Evolutionary conservation across 2,329 filamentous ascomycete genomes (phyloP), one percentile per base, ranked within the genome.

Genomic region (Diplocarpon rosae): DNA sequence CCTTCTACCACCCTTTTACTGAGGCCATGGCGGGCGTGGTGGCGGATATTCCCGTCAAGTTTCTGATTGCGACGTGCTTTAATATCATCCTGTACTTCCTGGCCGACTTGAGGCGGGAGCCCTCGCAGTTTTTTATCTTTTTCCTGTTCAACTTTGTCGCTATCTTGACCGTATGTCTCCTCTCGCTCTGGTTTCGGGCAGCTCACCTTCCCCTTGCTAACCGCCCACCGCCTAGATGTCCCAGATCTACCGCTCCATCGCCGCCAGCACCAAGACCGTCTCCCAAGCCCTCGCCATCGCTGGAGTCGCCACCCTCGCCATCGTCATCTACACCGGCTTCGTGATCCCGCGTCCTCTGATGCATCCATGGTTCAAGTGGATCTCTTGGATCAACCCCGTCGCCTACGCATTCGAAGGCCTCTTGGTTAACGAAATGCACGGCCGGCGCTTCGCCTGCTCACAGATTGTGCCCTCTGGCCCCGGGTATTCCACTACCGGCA

Each of bases 11-110:
- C 58, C 87, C 90, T 0, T 89, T 84, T 11, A 84, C 88, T 5
- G 88, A 95, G 69, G 86, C 88, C 12, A 71, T 90, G 39, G 79
- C 88, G 0, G 92, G 85, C 13, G 92, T 94, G 79, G 66, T 95
- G 27, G 83, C 77, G 49, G 89, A 95, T 55, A 68, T 93, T 65
- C 88, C 89, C 0, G 87, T 88, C 63, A 95, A 92, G 64, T 66
- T 94, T 9, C 17, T 64, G 13, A 89, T 90, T 57, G 67, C 78
- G 1, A 73, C 92, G 50, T 66, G 76, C 11, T 94, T 93, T 70
- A 95, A 95, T 60, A 43, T 89, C 35, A 74, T 79, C 2, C 65
- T 95, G 2, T 95, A 95, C 66, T 95, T 95, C 65, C 80, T 95
- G 75, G 81, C 85, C 1, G 83, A 87, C 49, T 67, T 95, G 30